These are phyloP conservation scores for Sporothrix protearum DNA, from an alignment of 2,329 filamentous ascomycete species.

Conservation along the genomic window DNA sequence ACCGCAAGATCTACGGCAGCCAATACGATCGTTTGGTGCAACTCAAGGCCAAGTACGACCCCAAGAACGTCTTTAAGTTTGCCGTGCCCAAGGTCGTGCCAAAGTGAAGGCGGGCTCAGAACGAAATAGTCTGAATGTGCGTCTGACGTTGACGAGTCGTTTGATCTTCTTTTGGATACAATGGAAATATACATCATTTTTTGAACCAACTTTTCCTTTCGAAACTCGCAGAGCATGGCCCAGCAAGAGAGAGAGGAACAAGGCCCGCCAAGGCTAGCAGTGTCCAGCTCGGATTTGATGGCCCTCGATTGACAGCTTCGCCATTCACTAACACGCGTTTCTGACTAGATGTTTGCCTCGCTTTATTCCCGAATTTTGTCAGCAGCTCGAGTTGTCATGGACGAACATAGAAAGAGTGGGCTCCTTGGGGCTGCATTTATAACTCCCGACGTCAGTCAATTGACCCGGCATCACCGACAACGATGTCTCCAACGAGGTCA, in stretches of 20 bases:
- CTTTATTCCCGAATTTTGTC: background rate
- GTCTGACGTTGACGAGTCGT: no score
- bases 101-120: background rate
- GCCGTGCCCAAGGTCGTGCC: background rate
- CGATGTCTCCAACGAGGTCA: constrained; percentile 22
- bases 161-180: background rate
- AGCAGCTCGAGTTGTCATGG: background rate
- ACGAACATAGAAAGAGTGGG: no score
- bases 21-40: constrained; percentile 13
- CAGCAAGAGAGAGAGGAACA: background rate
- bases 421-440: background rate
- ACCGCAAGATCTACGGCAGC: constrained; percentile 26
- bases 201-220: background rate
- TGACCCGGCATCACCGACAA: constrained; percentile 11
- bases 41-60: constrained; percentile 18
- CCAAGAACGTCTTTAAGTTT: constrained; percentile 8
- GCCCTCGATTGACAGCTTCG: background rate
- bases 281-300: background rate
- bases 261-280: background rate
- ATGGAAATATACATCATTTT: background rate
- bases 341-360: background rate
- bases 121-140: background rate
- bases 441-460: background rate
- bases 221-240: background rate
- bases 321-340: background rate